Evolutionary conservation across 345 rosid genomes (phyloP).

Genomic region (Carallia brachiata): DNA sequence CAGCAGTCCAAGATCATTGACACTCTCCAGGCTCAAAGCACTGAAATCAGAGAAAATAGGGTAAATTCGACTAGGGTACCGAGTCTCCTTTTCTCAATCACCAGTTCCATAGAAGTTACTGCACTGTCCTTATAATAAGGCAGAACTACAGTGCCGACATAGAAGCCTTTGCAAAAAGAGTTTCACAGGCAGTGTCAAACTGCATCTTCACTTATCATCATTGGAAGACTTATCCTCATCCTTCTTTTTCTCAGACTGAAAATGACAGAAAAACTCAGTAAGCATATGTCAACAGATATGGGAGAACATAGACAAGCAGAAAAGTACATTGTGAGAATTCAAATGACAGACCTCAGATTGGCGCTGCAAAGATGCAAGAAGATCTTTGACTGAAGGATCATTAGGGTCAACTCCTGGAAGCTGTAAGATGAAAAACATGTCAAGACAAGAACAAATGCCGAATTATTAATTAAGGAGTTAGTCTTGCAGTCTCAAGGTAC

Average conservation of each 20-base stretch:
- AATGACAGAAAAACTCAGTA: not conserved
- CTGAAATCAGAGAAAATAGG: not conserved
- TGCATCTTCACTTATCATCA: conserved; percentile 38
- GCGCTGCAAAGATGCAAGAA: conserved; percentile 65
- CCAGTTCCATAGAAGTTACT: not conserved
- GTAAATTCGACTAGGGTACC: not conserved
- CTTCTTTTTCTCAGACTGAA: conserved; percentile 39
- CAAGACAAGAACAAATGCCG: not conserved
- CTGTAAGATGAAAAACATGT: conserved; percentile 33
- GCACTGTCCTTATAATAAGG: not conserved
- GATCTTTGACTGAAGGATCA: conserved; percentile 70
- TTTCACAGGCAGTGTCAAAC: not conserved
- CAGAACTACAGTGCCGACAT: not conserved
- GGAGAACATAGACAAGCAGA: not conserved
- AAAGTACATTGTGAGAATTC: not conserved
- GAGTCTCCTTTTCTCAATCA: not conserved
- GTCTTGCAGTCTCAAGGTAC: conserved; percentile 16
- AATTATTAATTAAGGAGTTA: not conserved
- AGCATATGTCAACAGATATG: not conserved
- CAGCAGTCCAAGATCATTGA: not conserved
- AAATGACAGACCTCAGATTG: conserved; percentile 56
- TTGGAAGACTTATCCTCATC: conserved; percentile 37
- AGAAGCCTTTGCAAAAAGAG: not conserved
- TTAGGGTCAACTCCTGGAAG: conserved; percentile 89
- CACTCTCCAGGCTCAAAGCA: not conserved